Conservation (phyloP, 2,329 filamentous ascomycete genomes). For the Trichoderma guizhouense region DNA sequence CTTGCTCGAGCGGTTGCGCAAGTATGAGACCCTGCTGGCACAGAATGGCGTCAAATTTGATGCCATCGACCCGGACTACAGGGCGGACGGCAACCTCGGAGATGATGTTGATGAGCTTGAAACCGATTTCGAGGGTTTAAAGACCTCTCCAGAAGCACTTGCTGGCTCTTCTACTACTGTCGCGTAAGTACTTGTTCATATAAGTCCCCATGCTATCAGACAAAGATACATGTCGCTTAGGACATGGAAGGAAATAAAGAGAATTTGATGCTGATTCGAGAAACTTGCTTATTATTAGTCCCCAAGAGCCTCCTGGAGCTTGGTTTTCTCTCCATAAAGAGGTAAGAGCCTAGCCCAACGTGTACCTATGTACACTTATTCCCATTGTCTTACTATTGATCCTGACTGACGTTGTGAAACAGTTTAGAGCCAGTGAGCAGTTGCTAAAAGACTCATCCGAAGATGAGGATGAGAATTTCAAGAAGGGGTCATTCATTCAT, state of each 20-base stretch:
- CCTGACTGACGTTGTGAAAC: neutral
- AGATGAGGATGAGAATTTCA: conserved; percentile 52
- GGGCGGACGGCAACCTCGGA: conserved; percentile 29
- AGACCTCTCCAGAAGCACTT: conserved; percentile 49
- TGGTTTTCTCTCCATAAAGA: conserved; percentile 54
- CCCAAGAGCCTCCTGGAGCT: conserved; percentile 3
- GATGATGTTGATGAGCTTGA: conserved; percentile 57
- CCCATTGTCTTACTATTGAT: neutral
- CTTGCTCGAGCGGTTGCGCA: conserved; percentile 63
- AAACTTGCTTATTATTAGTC: conserved; percentile 4
- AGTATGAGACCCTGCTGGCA: conserved; percentile 64
- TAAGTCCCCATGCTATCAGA: neutral
- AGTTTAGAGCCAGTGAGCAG: conserved; percentile 52
- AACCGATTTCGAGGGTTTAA: conserved; percentile 53
- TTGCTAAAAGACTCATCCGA: conserved; percentile 54
- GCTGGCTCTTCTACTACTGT: conserved; percentile 21
- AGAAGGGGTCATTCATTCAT: conserved; percentile 51
- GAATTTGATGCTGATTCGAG: neutral
- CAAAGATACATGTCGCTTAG: neutral
- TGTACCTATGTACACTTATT: neutral
- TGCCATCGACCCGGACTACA: conserved; percentile 52
- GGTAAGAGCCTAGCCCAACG: conserved; percentile 30
- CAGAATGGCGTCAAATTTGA: conserved; percentile 69
- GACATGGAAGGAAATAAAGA: neutral
- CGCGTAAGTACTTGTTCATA: neutral